These are phyloP conservation scores for Penicillium sp. DNA, from an alignment of 2,329 filamentous ascomycete genomes.

Conservation along the genomic window DNA sequence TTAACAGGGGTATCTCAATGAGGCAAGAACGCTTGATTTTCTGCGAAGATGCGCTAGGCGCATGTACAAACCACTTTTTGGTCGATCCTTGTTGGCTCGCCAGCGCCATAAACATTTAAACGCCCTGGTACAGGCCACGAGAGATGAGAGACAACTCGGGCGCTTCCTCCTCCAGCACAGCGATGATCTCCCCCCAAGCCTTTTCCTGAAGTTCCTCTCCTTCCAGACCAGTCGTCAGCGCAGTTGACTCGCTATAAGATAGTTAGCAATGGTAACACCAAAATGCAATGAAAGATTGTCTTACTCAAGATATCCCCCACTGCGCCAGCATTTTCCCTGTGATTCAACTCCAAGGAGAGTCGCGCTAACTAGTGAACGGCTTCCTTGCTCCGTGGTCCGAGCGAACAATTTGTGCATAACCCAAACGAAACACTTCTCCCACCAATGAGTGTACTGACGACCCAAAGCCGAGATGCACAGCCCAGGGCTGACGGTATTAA, in stretches of 20 bases:
- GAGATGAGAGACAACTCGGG: slow-evolving; percentile 18
- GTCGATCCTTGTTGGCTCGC: not conserved
- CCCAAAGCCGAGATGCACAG: slow-evolving; percentile 45
- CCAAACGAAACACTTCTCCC: slow-evolving; percentile 36
- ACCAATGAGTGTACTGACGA: slow-evolving; percentile 41
- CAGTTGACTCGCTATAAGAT: slow-evolving; percentile 33
- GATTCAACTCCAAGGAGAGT: slow-evolving; percentile 44
- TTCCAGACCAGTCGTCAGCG: slow-evolving; percentile 34
- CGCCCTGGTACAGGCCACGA: slow-evolving; percentile 5
- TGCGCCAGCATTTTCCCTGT: slow-evolving; percentile 47
- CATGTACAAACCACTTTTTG: not conserved
- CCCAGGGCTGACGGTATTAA: slow-evolving; percentile 49
- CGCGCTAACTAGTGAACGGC: slow-evolving; percentile 45
- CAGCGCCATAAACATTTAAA: not conserved
- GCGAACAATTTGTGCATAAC: slow-evolving; percentile 42
- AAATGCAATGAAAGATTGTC: slow-evolving; percentile 7
- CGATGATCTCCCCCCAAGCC: slow-evolving; percentile 45
- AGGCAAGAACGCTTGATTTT: not conserved
- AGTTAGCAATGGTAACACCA: slow-evolving; percentile 16
- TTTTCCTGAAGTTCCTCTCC: slow-evolving; percentile 39
- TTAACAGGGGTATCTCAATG: slow-evolving; percentile 7
- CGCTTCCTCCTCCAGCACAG: slow-evolving; percentile 31
- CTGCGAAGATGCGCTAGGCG: not conserved
- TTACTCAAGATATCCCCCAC: slow-evolving; percentile 41
- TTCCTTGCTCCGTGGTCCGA: slow-evolving; percentile 46